Evolutionary conservation across 306 rosid species (phyloP), one percentile per base, ranked within the genome.

Genomic region (Hippophae gyantsensis): DNA sequence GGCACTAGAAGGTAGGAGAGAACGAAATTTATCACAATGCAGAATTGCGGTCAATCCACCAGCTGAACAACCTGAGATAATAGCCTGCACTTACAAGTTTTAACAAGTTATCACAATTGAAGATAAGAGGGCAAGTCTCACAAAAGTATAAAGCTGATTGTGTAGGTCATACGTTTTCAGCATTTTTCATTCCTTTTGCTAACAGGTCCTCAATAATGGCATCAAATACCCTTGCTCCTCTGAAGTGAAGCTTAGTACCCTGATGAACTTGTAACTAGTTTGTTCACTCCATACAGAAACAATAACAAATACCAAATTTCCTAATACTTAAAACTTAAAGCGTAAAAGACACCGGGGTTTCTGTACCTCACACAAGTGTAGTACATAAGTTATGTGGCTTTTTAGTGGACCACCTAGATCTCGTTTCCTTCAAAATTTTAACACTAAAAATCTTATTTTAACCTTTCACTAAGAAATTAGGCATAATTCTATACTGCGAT

Each of bases 1-100:
- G 45, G 82, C 78, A 65, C 73, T 76, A 45, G 44, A 53, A 9
- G 84, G 89, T 61, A 89, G 76, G 27, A 81, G 70, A 56, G 62
- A 72, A 53, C 75, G 76, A 46, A 89, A 89, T 63, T 79, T 82
- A 56, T 89, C 90, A 50, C 94, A 89, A 67, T 89, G 97, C 69
- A 89, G 62, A 48, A 89, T 85, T 26, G 97, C 65, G 27, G 97
- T 86, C 54, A 85, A 67, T 52, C 95, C 95, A 18, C 97, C 97
- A 0, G 95, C 97, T 13, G 95, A 89, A 72, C 97, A 86, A 57
- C 95, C 97, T 1, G 95, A 77, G 52, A 89, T 90, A 76, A 89
- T 83, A 69, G 95, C 95, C 78, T 89, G 79, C 61, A 66, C 53
- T 58, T 71, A n/a, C 45, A 56, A 18, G 23, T n/a, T 43, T 9